Evolutionary conservation across 176 grass and related monocot genomes (phyloP), one percentile per base, ranked within the genome.

Genomic region (Raddia distichophylla): DNA sequence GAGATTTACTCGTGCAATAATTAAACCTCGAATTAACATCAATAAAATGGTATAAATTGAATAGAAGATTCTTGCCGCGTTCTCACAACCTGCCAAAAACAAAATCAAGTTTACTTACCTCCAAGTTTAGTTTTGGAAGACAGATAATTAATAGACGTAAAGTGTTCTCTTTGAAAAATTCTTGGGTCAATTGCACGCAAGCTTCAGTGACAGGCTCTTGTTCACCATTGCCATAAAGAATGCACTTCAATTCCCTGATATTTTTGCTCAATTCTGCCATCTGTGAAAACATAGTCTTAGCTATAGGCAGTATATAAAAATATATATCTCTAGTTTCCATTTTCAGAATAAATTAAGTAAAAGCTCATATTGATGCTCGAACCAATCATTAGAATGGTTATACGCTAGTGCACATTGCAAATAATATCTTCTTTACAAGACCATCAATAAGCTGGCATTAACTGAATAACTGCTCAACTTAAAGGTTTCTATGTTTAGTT

Each of bases 111-210:
- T 75, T 83, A n/a, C 50, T 3, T 83, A 97, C 93, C 93, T 99
- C 96, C 82, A 99, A 81, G 66, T 87, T 99, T 49, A 99, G 74
- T 77, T 93, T 99, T 20, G 96, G 96, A 62, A 99, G 91, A 86
- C 93, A 90, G 60, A 99, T 46, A 59, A 99, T 90, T 66, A 99
- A 87, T 66, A 99, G 87, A 10, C 96, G 86, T 78, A 99, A 80
- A 75, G 93, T 99, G 71, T 95, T 99, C 46, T 93, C 89, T 75
- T 70, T 91, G 85, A 99, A 99, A 85, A 99, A 95, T 87, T 95
- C 93, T 91, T 99, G 93, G 32, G 96, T 99, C 80, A 95, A 80
- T 56, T 99, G 93, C 46, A 79, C 77, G 48, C 96, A 99, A 59
- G 93, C 93, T 86, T 99, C 96, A 70, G 87, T 75, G 13, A 95